Conservation (phyloP, 441 rosid genomes). For the Populus hybrid region DNA sequence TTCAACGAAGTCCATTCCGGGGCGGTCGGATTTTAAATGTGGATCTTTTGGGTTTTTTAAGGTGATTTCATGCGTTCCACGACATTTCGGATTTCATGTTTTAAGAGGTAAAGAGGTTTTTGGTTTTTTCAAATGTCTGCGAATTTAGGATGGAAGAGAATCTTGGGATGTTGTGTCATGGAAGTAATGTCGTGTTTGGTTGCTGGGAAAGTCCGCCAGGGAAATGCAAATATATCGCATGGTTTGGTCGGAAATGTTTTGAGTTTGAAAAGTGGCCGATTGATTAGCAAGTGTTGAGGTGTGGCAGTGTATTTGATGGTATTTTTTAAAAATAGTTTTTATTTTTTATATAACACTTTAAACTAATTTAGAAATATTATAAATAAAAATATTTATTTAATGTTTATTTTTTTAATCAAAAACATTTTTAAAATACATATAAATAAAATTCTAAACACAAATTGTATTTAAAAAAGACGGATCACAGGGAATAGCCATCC, state of each 20-base stretch:
- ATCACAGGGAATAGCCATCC: no score
- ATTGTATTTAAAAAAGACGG: no score
- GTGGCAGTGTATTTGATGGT: no score
- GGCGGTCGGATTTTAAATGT: neutral
- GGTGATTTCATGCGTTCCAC: neutral
- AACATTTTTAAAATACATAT: no score
- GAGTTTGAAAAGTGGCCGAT: neutral
- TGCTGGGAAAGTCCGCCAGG: neutral
- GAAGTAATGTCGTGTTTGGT: conserved; percentile 10
- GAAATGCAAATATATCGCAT: neutral
- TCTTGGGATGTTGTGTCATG: neutral
- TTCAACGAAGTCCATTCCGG: conserved; percentile 81
- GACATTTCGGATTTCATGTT: no score
- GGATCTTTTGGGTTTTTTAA: neutral
- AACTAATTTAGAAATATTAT: no score
- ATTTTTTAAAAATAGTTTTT: no score
- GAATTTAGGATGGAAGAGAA: neutral
- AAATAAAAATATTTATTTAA: no score
- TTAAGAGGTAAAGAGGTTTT: neutral
- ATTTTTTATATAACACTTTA: no score
- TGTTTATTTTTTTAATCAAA: no score
- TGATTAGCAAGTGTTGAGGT: no score
- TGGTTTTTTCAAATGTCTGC: neutral
- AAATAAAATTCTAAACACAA: no score
- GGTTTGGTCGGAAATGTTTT: neutral